Percentiles rank a stretch among this genome's conserved stretches.
Conservation (phyloP, 208 protist genomes). For the Leishmania gerbilli region DNA sequence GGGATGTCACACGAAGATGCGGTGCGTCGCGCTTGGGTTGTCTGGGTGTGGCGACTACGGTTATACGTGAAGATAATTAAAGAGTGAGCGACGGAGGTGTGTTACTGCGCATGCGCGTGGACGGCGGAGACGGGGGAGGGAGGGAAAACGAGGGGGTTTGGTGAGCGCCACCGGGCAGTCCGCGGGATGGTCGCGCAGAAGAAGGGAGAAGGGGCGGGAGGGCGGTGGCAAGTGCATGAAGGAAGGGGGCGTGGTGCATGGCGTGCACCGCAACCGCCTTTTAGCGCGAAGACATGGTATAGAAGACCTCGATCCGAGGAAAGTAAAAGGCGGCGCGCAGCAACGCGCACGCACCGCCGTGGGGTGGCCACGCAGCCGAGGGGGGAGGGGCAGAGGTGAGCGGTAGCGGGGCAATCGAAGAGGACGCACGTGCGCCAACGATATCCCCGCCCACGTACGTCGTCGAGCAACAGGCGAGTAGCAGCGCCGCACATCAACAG, state of each 20-base stretch:
- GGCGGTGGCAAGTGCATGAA: neutral
- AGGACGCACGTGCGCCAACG: neutral
- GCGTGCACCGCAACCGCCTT: neutral
- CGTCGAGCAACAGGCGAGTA: neutral
- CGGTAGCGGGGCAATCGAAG: neutral
- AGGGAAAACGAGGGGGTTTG: neutral
- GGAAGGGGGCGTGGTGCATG: neutral
- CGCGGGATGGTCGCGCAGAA: neutral
- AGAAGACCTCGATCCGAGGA: neutral
- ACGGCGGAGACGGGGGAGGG: neutral
- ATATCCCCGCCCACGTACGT: neutral
- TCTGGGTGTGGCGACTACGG: no score
- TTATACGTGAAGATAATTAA: neutral
- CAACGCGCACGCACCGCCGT: neutral
- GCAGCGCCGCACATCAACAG: neutral
- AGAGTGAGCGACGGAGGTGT: neutral
- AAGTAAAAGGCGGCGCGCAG: neutral
- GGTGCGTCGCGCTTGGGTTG: neutral
- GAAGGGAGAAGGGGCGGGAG: neutral
- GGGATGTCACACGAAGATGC: neutral
- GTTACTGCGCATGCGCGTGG: neutral
- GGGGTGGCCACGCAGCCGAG: neutral
- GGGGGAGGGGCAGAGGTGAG: neutral
- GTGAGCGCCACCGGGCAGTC: neutral
- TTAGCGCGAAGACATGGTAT: neutral